These are phyloP conservation scores for Casaregolazyma lundiana DNA, from an alignment of 1,139 yeast genomes.

Conservation along the genomic window DNA sequence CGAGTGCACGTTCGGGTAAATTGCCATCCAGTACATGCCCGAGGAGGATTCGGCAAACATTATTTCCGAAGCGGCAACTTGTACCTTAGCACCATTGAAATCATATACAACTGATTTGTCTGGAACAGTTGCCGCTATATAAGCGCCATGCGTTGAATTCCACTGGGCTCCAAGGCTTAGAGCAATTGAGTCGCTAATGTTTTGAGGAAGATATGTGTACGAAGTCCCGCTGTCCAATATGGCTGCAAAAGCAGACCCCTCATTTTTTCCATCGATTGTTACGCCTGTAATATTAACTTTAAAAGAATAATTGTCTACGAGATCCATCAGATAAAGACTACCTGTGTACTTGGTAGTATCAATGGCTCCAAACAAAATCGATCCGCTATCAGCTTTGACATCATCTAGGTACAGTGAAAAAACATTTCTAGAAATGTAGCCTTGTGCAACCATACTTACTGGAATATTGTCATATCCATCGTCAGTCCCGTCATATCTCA, in stretches of 20 bases:
- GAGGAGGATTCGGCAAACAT: constrained; percentile 7
- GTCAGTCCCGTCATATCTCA: no score
- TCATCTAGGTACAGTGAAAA: constrained; percentile 51
- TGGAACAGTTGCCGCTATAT: constrained; percentile 10
- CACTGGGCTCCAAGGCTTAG: constrained; percentile 18
- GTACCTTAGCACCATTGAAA: constrained; percentile 40
- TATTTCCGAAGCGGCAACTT: constrained; percentile 36
- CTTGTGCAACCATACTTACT: constrained; percentile 41
- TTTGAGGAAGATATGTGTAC: constrained; percentile 22
- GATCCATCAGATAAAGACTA: constrained; percentile 32
- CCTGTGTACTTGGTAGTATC: constrained; percentile 51
- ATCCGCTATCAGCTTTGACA: constrained; percentile 40
- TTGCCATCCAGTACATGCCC: constrained; percentile 18
- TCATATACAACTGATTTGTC: constrained; percentile 29
- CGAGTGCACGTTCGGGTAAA: constrained; percentile 24
- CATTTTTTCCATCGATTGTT: neutral
- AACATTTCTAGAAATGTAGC: constrained; percentile 42
- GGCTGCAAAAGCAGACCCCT: constrained; percentile 25
- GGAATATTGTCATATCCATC: constrained; percentile 42
- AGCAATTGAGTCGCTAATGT: constrained; percentile 15
- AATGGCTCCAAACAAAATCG: constrained; percentile 54
- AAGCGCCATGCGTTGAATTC: constrained; percentile 11
- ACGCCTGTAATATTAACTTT: constrained; percentile 7
- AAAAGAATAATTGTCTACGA: constrained; percentile 13
- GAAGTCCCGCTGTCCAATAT: constrained; percentile 11